Conservation (phyloP, 164 flowering plant genomes). For the Piper longum region DNA sequence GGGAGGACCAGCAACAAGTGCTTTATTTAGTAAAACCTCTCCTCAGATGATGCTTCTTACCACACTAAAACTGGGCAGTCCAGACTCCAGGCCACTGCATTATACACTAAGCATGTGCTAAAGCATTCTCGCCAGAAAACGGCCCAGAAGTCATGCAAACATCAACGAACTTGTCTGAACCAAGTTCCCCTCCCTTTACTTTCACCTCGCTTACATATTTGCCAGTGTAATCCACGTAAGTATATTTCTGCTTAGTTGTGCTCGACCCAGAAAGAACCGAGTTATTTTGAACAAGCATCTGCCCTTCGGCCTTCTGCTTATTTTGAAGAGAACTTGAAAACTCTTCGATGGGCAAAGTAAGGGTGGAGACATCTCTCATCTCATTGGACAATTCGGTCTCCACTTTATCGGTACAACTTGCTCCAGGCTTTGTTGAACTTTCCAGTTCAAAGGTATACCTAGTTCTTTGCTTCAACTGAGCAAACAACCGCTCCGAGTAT, state of each 20-base stretch:
- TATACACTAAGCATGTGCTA: background rate
- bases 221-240: conserved; percentile 16
- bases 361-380: conserved; percentile 16
- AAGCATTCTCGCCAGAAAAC: background rate
- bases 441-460: conserved; percentile 32
- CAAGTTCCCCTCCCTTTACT: conserved; percentile 27
- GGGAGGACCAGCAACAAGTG: no score
- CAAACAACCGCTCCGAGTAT: conserved; percentile 11
- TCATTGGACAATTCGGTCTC: conserved; percentile 30
- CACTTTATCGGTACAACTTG: conserved; percentile 16
- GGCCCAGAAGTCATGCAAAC: conserved; percentile 9
- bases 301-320: conserved; percentile 40
- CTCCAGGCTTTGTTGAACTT: conserved; percentile 23
- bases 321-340: conserved; percentile 14
- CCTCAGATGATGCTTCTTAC: background rate
- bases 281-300: conserved; percentile 65
- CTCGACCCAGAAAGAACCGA: conserved; percentile 47
- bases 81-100: no score
- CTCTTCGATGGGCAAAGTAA: conserved; percentile 3
- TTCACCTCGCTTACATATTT: conserved; percentile 30
- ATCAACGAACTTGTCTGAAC: conserved; percentile 16
- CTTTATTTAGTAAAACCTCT: no score
- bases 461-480: conserved; percentile 6
- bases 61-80: background rate
- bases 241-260: conserved; percentile 31